Conservation (phyloP, 1,284 basidiomycete species). For the Laetiporus sulphureus region DNA sequence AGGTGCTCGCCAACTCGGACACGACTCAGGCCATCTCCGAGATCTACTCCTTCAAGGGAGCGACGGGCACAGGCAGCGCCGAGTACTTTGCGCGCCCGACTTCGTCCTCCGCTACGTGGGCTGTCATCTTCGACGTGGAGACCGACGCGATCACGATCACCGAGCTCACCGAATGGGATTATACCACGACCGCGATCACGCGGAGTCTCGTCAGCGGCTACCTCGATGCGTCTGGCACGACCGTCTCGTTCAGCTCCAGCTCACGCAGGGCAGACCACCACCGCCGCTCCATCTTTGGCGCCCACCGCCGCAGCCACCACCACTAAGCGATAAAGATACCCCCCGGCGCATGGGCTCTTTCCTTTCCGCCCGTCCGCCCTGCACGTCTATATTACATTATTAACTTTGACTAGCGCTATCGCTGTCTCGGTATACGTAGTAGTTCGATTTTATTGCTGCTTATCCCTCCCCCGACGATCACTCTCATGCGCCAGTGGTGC, state of each 20-base stretch:
- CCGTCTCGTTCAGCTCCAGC: constrained; percentile 16
- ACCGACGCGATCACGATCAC: constrained; percentile 22
- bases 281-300: constrained; percentile 8
- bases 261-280: constrained; percentile 9
- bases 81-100: constrained; percentile 21
- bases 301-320: constrained; percentile 5
- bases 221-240: constrained; percentile 14
- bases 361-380: background rate
- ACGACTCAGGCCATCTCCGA: constrained; percentile 23
- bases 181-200: constrained; percentile 15
- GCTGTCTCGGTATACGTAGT: background rate
- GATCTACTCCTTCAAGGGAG: constrained; percentile 28
- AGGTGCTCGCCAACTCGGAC: constrained; percentile 19
- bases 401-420: background rate
- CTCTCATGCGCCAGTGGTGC: constrained; percentile 1
- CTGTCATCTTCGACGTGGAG: constrained; percentile 22
- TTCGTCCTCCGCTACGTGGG: constrained; percentile 14
- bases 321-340: constrained; percentile 3
- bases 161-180: constrained; percentile 19
- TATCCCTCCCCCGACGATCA: constrained; percentile 1
- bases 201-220: constrained; percentile 21
- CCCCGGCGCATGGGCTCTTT: background rate
- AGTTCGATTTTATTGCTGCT: background rate
- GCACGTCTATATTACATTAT: background rate
- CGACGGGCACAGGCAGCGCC: constrained; percentile 24